A percentile compares a stretch with the other conserved stretches of the same genome.
Evolutionary conservation across 441 rosid species (phyloP).

Genomic region (Jatropha podagrica): DNA sequence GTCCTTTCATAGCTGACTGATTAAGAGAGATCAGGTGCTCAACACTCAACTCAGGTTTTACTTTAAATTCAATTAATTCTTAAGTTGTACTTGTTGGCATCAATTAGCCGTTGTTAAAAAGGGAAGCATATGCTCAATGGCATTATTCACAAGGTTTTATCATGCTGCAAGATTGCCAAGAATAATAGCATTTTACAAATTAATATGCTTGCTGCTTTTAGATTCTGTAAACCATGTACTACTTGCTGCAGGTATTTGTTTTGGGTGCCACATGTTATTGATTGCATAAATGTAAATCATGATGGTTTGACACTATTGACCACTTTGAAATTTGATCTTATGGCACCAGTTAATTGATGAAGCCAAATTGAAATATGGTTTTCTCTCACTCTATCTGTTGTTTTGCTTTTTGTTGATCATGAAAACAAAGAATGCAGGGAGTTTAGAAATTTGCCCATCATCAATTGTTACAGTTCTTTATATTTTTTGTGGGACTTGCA

Average conservation of each 20-base stretch:
- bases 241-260: neutral
- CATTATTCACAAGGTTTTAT: neutral
- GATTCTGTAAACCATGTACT: neutral
- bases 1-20: too few species aligned
- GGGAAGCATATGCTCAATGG: neutral
- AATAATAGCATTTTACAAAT: neutral
- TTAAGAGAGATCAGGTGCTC: too few species aligned
- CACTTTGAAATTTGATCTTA: neutral
- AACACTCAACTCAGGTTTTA: too few species aligned
- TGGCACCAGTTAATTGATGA: neutral
- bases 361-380: neutral
- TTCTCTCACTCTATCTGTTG: neutral
- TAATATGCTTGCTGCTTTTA: neutral
- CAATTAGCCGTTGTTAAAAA: too few species aligned
- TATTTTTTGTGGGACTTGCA: neutral
- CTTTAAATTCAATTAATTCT: too few species aligned
- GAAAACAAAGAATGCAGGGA: neutral
- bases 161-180: neutral
- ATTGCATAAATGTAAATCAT: neutral
- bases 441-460: neutral
- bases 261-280: neutral
- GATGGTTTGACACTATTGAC: neutral
- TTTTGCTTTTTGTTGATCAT: neutral
- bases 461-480: neutral
- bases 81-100: too few species aligned